phyloP scores from a whole-genome alignment of 2,329 filamentous ascomycete genomes.

The Aspergillus pseudoglaucus region DNA sequence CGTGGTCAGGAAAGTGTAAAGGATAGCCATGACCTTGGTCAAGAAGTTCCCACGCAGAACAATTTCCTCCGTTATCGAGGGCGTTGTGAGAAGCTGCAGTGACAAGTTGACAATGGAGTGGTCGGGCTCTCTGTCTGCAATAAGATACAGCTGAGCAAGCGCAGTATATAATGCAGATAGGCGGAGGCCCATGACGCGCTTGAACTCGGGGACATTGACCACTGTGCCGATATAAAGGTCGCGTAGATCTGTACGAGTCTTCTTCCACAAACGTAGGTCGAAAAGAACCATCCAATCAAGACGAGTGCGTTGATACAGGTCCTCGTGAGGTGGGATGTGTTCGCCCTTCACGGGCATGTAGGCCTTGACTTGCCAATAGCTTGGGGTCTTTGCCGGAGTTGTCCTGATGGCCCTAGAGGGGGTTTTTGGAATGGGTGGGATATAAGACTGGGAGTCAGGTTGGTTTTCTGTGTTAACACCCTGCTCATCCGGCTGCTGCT shows the following conservation, averaged over 20 bases:
- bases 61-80: slow-evolving; percentile 92
- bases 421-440: slow-evolving; percentile 70
- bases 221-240: slow-evolving; percentile 95
- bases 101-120: slow-evolving; percentile 98
- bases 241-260: slow-evolving; percentile 79
- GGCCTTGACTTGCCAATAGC: slow-evolving; percentile 83
- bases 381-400: slow-evolving; percentile 47
- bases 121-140: slow-evolving; percentile 92
- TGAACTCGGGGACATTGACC: slow-evolving; percentile 92
- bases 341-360: slow-evolving; percentile 58
- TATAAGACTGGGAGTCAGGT: slow-evolving; percentile 18
- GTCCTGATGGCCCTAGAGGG: slow-evolving; percentile 49
- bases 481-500: slow-evolving; percentile 11
- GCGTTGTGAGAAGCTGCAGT: slow-evolving; percentile 91
- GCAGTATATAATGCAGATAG: slow-evolving; percentile 93
- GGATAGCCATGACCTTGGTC: slow-evolving; percentile 87
- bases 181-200: slow-evolving; percentile 83
- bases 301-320: slow-evolving; percentile 81
- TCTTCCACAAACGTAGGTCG: slow-evolving; percentile 95
- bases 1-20: slow-evolving; percentile 95
- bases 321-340: slow-evolving; percentile 66
- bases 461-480: slow-evolving; percentile 12
- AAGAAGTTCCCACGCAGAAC: slow-evolving; percentile 93
- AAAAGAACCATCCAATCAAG: slow-evolving; percentile 93
- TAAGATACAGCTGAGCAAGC: slow-evolving; percentile 86